A percentile compares a stretch with the other conserved stretches of the same genome.
These are phyloP conservation scores for Chimonanthus salicifolius DNA, from an alignment of 164 flowering plant species.

Conservation along the genomic window DNA sequence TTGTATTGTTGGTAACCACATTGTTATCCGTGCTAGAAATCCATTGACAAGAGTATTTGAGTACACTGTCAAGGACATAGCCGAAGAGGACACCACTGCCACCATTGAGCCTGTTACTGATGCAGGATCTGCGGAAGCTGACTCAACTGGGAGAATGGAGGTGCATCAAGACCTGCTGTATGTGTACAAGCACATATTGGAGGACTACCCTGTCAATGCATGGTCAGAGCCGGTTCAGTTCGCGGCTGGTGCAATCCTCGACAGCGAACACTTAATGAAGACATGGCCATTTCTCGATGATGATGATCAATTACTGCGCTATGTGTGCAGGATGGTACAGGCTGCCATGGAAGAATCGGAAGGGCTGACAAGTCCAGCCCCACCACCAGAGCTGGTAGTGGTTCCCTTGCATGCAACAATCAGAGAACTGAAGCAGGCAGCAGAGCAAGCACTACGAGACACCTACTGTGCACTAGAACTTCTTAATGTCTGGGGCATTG, in stretches of 20 bases:
- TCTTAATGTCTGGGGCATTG: constrained; percentile 41
- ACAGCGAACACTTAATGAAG: constrained; percentile 67
- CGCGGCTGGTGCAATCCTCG: constrained; percentile 42
- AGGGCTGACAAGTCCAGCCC: constrained; percentile 10
- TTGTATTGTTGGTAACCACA: constrained; percentile 47
- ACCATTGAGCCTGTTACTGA: no score
- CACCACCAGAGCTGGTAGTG: constrained; percentile 47
- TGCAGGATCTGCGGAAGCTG: not conserved
- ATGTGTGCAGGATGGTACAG: constrained; percentile 28
- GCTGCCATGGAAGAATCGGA: constrained; percentile 13
- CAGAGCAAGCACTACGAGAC: constrained; percentile 55
- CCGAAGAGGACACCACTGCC: not conserved
- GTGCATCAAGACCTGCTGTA: constrained; percentile 42
- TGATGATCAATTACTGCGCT: constrained; percentile 43
- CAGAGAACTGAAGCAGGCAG: constrained; percentile 52
- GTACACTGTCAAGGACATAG: constrained; percentile 46
- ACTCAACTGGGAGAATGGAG: constrained; percentile 14
- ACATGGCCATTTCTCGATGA: constrained; percentile 69
- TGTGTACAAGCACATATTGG: constrained; percentile 39
- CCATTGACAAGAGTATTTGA: constrained; percentile 48
- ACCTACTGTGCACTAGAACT: constrained; percentile 52
- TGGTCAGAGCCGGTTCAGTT: constrained; percentile 18
- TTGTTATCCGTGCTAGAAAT: constrained; percentile 58
- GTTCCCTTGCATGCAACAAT: constrained; percentile 60
- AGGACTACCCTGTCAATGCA: constrained; percentile 31